Evolutionary conservation across 2,329 filamentous ascomycete species (phyloP).

Genomic region (Kalmusia sp.): DNA sequence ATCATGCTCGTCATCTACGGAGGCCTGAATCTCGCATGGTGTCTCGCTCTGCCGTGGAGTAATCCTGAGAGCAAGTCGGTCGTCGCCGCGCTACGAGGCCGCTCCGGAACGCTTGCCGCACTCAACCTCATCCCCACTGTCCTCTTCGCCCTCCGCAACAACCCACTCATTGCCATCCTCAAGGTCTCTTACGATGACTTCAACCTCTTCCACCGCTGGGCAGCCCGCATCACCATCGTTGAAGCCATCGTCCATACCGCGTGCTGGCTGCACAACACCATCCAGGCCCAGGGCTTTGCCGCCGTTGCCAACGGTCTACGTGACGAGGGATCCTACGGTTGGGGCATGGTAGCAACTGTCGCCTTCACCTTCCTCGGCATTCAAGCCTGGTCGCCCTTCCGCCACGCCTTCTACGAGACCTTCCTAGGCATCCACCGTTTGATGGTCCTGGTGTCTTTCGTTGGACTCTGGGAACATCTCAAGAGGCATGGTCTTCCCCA

Average conservation of each 20-base stretch:
- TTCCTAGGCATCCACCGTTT: constrained; percentile 89
- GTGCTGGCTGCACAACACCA: constrained; percentile 74
- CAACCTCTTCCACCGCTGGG: constrained; percentile 87
- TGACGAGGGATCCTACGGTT: constrained; percentile 69
- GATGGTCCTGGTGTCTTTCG: constrained; percentile 71
- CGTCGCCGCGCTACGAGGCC: constrained; percentile 82
- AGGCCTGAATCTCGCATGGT: constrained; percentile 79
- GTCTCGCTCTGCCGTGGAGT: constrained; percentile 69
- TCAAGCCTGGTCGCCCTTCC: constrained; percentile 76
- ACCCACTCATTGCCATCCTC: constrained; percentile 82
- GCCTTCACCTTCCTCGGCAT: constrained; percentile 72
- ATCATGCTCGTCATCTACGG: constrained; percentile 72
- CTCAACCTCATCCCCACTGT: constrained; percentile 93
- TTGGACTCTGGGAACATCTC: constrained; percentile 81
- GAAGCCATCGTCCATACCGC: constrained; percentile 74
- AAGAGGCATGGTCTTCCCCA: constrained; percentile 71
- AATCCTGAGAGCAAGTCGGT: constrained; percentile 60
- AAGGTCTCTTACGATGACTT: constrained; percentile 95
- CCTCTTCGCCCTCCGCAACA: constrained; percentile 89
- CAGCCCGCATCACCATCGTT: constrained; percentile 74
- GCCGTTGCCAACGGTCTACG: constrained; percentile 63
- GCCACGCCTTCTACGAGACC: constrained; percentile 96
- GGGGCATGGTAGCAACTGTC: constrained; percentile 65
- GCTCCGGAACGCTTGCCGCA: constrained; percentile 81
- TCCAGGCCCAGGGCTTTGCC: constrained; percentile 65